Percentiles rank a stretch among this genome's conserved stretches.
phyloP scores from a whole-genome alignment of 2,329 filamentous ascomycete species.

The Tolypocladium ophioglossoides region DNA sequence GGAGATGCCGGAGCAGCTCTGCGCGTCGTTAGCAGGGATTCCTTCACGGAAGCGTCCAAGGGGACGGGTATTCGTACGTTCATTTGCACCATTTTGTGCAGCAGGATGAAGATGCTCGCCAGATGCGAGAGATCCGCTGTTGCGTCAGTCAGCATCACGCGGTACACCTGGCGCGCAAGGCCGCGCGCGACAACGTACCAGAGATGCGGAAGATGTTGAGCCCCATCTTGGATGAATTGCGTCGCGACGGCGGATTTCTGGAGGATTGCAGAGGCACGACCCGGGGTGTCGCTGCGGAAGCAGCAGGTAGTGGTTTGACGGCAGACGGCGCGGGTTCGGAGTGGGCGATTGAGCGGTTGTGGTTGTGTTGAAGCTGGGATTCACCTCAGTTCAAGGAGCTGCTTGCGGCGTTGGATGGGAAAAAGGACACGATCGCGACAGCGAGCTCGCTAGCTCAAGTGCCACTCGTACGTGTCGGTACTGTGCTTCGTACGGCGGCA shows the following conservation, averaged over 20 bases:
- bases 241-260: not conserved
- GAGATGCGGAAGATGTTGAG: conserved; percentile 50
- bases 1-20: conserved; percentile 96
- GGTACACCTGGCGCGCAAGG: no score
- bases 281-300: not conserved
- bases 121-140: conserved; percentile 92
- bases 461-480: no score
- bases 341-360: not conserved
- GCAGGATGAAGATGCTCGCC: conserved; percentile 82
- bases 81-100: conserved; percentile 92
- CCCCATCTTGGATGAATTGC: conserved; percentile 25
- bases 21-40: conserved; percentile 9
- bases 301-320: not conserved
- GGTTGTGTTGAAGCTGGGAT: not conserved
- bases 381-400: not conserved
- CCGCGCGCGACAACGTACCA: conserved; percentile 32
- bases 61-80: conserved; percentile 50
- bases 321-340: not conserved
- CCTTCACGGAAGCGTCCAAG: not conserved
- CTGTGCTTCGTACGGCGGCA: no score
- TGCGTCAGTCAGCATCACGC: conserved; percentile 8
- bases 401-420: not conserved
- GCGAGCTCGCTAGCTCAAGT: not conserved
- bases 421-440: conserved; percentile 7
- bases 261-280: not conserved